Percentiles rank a stretch among this genome's conserved stretches.
Conservation (phyloP, 345 rosid species). For the Excoecaria cochinchinensis region DNA sequence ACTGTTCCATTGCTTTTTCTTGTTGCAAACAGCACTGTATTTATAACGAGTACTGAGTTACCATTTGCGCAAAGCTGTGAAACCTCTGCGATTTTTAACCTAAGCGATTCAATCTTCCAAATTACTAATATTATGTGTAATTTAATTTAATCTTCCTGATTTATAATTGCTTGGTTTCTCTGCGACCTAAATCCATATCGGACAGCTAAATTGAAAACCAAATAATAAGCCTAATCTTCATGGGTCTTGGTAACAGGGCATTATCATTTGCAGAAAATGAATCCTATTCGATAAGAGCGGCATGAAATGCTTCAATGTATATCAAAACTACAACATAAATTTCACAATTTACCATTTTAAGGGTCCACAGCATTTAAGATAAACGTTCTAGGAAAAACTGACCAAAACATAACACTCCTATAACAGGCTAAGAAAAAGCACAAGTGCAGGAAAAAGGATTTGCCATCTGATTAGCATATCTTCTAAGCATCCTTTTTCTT, state of each 20-base stretch:
- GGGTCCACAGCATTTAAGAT: not conserved
- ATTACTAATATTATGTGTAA: too few species aligned
- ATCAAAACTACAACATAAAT: not conserved
- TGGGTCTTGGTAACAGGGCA: not conserved
- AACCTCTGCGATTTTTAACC: too few species aligned
- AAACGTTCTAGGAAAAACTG: not conserved
- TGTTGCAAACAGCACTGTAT: too few species aligned
- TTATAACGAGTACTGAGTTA: too few species aligned
- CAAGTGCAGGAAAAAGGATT: not conserved
- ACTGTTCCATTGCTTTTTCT: too few species aligned
- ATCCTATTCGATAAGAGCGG: too few species aligned
- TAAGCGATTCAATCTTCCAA: too few species aligned
- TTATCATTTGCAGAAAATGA: not conserved
- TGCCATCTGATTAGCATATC: not conserved
- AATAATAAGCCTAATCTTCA: not conserved
- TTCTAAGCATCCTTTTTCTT: conserved; percentile 45
- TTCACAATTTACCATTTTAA: not conserved
- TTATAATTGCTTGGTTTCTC: too few species aligned
- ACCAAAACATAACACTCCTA: conserved; percentile 9
- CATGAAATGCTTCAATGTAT: not conserved
- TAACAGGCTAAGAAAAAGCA: conserved; percentile 7
- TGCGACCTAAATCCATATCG: too few species aligned
- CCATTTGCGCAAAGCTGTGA: too few species aligned
- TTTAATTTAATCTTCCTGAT: too few species aligned
- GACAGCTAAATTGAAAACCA: too few species aligned